Percentiles rank a stretch among this genome's conserved stretches.
Evolutionary conservation across 129 eudicot species (phyloP).

Genomic region (Kitagawia praeruptora): DNA sequence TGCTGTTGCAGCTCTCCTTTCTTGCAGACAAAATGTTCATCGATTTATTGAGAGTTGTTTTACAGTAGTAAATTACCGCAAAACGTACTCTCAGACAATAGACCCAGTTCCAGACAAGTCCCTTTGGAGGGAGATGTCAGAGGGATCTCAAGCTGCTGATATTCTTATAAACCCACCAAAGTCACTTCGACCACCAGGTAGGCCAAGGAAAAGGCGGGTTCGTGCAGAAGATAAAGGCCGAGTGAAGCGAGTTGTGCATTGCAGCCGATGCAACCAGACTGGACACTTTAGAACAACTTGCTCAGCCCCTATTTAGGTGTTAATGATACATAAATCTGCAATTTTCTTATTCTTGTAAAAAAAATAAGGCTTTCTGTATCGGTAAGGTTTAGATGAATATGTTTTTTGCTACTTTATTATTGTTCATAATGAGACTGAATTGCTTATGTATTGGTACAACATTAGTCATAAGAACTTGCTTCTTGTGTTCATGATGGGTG

Average conservation of each 20-base stretch:
- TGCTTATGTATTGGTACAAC: neutral
- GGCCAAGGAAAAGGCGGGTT: conserved; percentile 63
- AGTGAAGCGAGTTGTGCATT: conserved; percentile 61
- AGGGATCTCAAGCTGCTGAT: conserved; percentile 10
- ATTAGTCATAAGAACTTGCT: too few species aligned
- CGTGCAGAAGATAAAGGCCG: conserved; percentile 51
- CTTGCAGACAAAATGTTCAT: conserved; percentile 78
- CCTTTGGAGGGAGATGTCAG: conserved; percentile 49
- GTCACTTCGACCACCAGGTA: conserved; percentile 51
- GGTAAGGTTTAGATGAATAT: neutral
- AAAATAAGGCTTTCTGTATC: neutral
- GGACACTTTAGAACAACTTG: conserved; percentile 92
- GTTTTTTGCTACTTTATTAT: neutral
- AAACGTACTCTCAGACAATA: conserved; percentile 72
- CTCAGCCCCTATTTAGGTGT: conserved; percentile 55
- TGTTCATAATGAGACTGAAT: neutral
- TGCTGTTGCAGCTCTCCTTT: conserved; percentile 76
- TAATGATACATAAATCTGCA: neutral
- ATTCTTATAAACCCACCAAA: conserved; percentile 62
- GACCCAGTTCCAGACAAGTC: conserved; percentile 71
- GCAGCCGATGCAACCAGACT: conserved; percentile 81
- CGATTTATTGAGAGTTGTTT: conserved; percentile 71
- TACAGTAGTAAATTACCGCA: conserved; percentile 59
- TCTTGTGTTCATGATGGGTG: neutral
- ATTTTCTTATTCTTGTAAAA: neutral